Percentiles rank a stretch among this genome's conserved stretches.
Conservation (phyloP, 768 basidiomycete species). For the Rhodotorula kratochvilovae region DNA sequence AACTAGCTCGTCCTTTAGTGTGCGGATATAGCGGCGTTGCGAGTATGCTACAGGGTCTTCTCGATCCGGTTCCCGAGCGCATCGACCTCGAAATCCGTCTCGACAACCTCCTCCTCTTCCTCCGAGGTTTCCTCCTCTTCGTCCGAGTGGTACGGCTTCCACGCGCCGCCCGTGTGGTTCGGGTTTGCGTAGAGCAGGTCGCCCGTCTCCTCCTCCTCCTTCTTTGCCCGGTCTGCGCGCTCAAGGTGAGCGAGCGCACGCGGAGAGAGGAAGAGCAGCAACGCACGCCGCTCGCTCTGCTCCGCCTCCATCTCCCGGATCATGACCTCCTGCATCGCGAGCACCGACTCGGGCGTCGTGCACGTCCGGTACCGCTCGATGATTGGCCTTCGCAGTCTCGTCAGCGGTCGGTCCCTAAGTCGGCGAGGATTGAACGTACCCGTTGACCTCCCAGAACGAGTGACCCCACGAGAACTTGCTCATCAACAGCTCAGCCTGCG, state of each 20-base stretch:
- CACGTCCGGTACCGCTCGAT: conserved; percentile 75
- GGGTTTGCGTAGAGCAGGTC: conserved; percentile 42
- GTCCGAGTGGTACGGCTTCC: conserved; percentile 33
- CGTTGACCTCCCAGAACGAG: conserved; percentile 80
- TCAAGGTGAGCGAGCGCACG: background rate
- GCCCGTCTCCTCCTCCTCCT: conserved; percentile 29
- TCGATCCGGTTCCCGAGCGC: conserved; percentile 29
- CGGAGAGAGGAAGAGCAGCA: background rate
- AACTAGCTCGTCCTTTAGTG: background rate
- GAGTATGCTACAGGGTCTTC: conserved; percentile 3
- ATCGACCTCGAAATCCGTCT: conserved; percentile 30
- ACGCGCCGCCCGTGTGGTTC: conserved; percentile 35
- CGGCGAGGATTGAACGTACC: conserved; percentile 50
- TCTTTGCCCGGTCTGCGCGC: conserved; percentile 22
- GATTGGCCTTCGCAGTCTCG: conserved; percentile 52
- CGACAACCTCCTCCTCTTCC: conserved; percentile 22
- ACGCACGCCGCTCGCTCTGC: conserved; percentile 36
- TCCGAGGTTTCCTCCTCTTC: conserved; percentile 29
- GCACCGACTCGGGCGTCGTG: conserved; percentile 59
- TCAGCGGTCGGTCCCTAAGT: background rate
- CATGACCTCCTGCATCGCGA: conserved; percentile 55
- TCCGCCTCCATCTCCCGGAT: conserved; percentile 50
- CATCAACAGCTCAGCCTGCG: conserved; percentile 72
- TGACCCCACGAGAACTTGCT: conserved; percentile 85
- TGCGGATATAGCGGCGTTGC: background rate